Base-by-base conservation (phyloP, 768 basidiomycete genomes). In the Chiua virens region DNA sequence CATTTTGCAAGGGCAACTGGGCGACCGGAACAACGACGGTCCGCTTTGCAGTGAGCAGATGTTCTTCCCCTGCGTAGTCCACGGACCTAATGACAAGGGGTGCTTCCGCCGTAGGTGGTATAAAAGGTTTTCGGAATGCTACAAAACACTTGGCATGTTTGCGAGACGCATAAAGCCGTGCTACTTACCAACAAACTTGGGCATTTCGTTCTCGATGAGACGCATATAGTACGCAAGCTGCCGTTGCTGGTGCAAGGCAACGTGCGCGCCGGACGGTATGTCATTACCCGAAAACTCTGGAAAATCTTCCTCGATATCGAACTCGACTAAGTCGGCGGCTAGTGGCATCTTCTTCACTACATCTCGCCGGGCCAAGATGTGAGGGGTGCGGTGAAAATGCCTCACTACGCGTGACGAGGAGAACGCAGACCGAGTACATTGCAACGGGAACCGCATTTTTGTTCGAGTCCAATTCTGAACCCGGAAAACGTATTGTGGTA, bases 171-270 rank as follows among this genome's bases (percentile, higher is more conserved):
- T n/a, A 45, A 27, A 45, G 35, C 17, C 21, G 47, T 43, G 32
- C n/a, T 5, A 66, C 76, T 64, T 51, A 93, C 94, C 86, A 60
- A 90, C 84, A 45, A 96, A 81, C 65, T 88, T 84, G 20, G 89
- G 87, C 79, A 92, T 83, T 71, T 96, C 92, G 57, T 89, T 83
- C 66, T 93, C 92, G 52, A 95, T 90, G 55, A 94, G 77, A 46
- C 92, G 80, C 64, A 95, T 72, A 65, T 92, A 89, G 58, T 89
- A 79, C 38, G 93, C 70, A 40, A 81, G 73, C 63, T 89, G 78
- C 28, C 91, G 79, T 57, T 93, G 84, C 62, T 90, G 81, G 50
- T 82, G 79, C 43, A 94, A 69, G 59, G 85, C 79, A 36, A 86
- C 63, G 72, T 95, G 92, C 17, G 85, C 90, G 21, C 76, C 74